Evolutionary conservation across 495 filamentous ascomycete species (phyloP), one percentile per base, ranked within the genome.

Genomic region (Jackrogersella minutella): DNA sequence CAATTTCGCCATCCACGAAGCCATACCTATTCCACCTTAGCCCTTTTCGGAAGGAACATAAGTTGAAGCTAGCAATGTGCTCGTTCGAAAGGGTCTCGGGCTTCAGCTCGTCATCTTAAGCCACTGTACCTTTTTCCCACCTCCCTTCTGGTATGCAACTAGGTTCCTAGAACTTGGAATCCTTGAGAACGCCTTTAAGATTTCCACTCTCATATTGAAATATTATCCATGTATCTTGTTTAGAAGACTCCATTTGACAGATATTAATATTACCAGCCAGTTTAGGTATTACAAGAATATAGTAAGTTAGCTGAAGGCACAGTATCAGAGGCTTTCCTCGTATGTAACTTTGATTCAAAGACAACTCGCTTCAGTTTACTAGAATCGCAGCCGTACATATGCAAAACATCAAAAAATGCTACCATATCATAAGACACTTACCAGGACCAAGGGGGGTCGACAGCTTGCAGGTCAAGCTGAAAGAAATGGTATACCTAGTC

Each of bases 301-400:
- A 59, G 62, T 53, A 59, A 65, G 54, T 47, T 9, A 49, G 19
- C 16, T 53, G 30, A 39, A 58, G 21, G 11, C 11, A 59, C 37
- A 9, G 11, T 37, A 26, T 46, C 21, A 44, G 11, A 36, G n/a
- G 1, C 2, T 55, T 13, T 19, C 21, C 7, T 44, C 26, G 30
- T 30, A 24, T 46, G 11, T 19, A 8, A 9, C 3, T 30, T 24
- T 39, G 1, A 17, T 5, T 51, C 10, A 28, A 17, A 52, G 6
- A 13, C 3, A 30, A 57, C n/a, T 44, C 28, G 16, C 31, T 9
- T 40, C 14, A 13, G 47, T 30, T 47, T 53, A 4, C 21, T 37
- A 30, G 14, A 30, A 40, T 30, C 11, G n/a, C 17, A 17, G 3
- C 10, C 14, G 5, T 37, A 14, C 47, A 41, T 54, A 53, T 54